These are phyloP conservation scores for Aphanoascus verrucosus DNA, from an alignment of 2,329 filamentous ascomycete genomes.

Conservation along the genomic window DNA sequence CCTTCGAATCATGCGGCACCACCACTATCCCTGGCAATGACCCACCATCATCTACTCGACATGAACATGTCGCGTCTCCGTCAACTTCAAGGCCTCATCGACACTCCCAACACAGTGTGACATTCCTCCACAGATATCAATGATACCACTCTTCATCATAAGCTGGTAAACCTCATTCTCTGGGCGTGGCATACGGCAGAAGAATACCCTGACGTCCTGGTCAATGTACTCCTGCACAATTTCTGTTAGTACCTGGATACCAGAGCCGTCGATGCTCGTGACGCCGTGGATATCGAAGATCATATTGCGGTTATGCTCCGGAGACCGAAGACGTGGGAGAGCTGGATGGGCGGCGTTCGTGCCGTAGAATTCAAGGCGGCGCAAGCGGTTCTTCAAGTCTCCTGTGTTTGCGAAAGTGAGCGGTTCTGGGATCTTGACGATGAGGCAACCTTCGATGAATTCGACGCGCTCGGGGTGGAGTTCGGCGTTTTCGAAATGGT, in stretches of 20 bases:
- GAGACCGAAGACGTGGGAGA: conserved; percentile 62
- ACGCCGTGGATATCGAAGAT: conserved; percentile 99
- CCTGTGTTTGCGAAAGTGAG: conserved; percentile 96
- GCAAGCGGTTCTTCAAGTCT: conserved; percentile 71
- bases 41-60: background rate
- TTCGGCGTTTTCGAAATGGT: conserved; percentile 77
- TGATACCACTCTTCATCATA: conserved; percentile 71
- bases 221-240: conserved; percentile 75
- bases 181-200: conserved; percentile 44
- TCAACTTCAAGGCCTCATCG: conserved; percentile 69
- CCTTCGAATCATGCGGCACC: background rate
- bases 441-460: conserved; percentile 82
- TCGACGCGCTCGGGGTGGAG: conserved; percentile 62
- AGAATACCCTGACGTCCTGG: conserved; percentile 52
- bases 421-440: conserved; percentile 95
- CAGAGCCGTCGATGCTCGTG: conserved; percentile 83
- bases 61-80: conserved; percentile 55
- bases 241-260: conserved; percentile 80
- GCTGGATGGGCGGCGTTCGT: conserved; percentile 75
- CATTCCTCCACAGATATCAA: conserved; percentile 68
- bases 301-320: conserved; percentile 79
- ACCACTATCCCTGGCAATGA: background rate
- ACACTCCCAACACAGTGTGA: conserved; percentile 72
- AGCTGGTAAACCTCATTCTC: conserved; percentile 54
- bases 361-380: conserved; percentile 82